These are phyloP conservation scores for Gossypium schwendimanii DNA, from an alignment of 441 rosid species.

Conservation along the genomic window DNA sequence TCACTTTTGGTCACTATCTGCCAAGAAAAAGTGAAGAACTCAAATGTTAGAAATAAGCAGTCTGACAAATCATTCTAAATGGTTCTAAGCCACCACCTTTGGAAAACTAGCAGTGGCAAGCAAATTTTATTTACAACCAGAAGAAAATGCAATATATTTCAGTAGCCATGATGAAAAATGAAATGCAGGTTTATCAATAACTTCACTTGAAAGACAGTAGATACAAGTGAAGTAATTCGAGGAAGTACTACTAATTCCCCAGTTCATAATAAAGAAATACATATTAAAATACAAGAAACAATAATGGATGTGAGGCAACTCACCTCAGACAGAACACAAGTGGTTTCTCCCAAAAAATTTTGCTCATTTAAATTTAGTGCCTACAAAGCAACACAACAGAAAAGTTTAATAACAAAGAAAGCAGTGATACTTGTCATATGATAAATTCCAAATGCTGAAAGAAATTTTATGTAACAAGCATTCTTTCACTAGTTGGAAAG, in stretches of 20 bases:
- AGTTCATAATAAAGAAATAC: not conserved
- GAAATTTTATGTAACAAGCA: not conserved
- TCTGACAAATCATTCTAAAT: not conserved
- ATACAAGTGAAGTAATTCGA: slow-evolving; percentile 6
- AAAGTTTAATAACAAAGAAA: not conserved
- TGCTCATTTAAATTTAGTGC: slow-evolving; percentile 58
- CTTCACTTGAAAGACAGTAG: not conserved
- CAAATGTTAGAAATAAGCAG: not conserved
- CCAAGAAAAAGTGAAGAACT: slow-evolving; percentile 7
- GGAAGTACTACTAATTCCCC: not conserved
- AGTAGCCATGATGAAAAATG: not conserved
- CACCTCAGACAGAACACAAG: slow-evolving; percentile 68
- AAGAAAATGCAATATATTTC: not conserved
- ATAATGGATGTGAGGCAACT: slow-evolving; percentile 2
- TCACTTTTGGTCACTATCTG: slow-evolving; percentile 57
- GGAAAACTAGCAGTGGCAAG: not conserved
- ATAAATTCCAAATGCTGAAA: not conserved
- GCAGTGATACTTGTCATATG: not conserved
- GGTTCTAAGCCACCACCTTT: not conserved
- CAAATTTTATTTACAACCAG: not conserved
- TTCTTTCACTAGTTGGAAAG: not conserved
- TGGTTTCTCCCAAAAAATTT: slow-evolving; percentile 75
- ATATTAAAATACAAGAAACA: not conserved
- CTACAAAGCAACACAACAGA: slow-evolving; percentile 32
- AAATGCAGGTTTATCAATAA: not conserved